Base-by-base conservation (phyloP, 805 yeast species). In the Candida tallmaniae region DNA sequence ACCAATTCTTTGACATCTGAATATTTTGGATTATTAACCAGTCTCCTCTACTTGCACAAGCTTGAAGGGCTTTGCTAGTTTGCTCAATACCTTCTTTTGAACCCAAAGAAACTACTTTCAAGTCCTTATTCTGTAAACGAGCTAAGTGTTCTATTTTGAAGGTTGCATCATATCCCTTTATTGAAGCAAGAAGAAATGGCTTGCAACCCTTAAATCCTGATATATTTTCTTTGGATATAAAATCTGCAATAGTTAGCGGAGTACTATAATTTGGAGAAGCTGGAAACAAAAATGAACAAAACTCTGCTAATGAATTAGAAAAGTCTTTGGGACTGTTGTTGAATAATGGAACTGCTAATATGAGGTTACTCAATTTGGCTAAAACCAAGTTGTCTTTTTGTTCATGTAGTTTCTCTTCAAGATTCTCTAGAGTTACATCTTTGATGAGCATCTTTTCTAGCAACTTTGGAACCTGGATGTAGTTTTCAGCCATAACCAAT, bases 1-100 rank as follows among this genome's bases (percentile, higher is more conserved):
- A 58, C 87, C 95, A 82, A 3, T 51, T 54, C 1, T 72, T 60
- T 0, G 93, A 76, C 68, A 83, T 71, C 39, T 90, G 96, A 9
- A 85, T 62, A 49, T 89, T 89, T 51, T 90, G 95, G 20, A 90
- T 55, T 19, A 89, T 47, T 0, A 90, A 54, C 96, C 96, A 87
- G 1, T 54, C 47, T 0, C 85, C 87, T 1, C 50, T 50, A n/a
- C 51, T 58, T 1, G 68, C 50, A 6, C 86, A 58, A 16, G 22
- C 13, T 32, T 35, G 27, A 3, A 40, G 9, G n/a, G 76, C 74
- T 32, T 62, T 58, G 15, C 72, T 74, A 4, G 25, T 25, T 2
- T 35, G 4, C 3, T 62, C 70, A 2, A 65, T 54, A 7, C 84
- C 80, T 54, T 86, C 95, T 16, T 54, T 51, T 0, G 94, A 76